Conservation (phyloP, 2,329 filamentous ascomycete species). For the Neodidymelliopsis sp. region DNA sequence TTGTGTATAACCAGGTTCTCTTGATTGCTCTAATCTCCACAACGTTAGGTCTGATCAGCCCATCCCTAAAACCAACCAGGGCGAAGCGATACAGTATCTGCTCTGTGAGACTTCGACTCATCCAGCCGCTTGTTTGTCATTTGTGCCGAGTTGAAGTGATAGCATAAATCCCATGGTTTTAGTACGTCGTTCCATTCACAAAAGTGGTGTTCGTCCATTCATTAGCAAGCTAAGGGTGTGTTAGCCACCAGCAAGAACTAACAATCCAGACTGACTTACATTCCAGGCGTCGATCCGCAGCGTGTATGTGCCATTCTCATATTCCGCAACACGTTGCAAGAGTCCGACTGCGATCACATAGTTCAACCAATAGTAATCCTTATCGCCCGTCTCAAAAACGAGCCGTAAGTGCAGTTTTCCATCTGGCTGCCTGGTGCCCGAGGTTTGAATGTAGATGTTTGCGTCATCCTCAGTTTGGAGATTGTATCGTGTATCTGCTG, state of each 20-base stretch:
- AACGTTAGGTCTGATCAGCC: too few relatives aligned
- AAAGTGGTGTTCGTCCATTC: constrained; percentile 16
- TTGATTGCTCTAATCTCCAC: too few relatives aligned
- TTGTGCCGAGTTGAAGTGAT: too few relatives aligned
- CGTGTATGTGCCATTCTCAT: constrained; percentile 14
- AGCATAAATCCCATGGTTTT: too few relatives aligned
- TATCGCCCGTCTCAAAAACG: constrained; percentile 14
- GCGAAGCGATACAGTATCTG: too few relatives aligned
- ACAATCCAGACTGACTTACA: background rate
- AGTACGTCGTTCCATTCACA: constrained; percentile 10
- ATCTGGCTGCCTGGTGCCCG: constrained; percentile 29
- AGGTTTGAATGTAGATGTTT: constrained; percentile 38
- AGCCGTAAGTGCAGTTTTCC: constrained; percentile 18
- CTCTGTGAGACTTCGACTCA: too few relatives aligned
- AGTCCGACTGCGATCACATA: constrained; percentile 14
- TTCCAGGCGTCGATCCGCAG: constrained; percentile 23
- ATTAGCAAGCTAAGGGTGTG: constrained; percentile 1
- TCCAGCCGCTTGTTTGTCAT: too few relatives aligned
- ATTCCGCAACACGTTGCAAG: constrained; percentile 8
- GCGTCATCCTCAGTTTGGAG: constrained; percentile 22
- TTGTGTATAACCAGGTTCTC: too few relatives aligned
- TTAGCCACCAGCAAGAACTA: background rate
- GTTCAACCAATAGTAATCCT: constrained; percentile 21
- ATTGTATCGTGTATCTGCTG: constrained; percentile 19
- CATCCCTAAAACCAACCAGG: too few relatives aligned